phyloP scores from a whole-genome alignment of 2,329 filamentous ascomycete species.

The Fusarium equiseti region DNA sequence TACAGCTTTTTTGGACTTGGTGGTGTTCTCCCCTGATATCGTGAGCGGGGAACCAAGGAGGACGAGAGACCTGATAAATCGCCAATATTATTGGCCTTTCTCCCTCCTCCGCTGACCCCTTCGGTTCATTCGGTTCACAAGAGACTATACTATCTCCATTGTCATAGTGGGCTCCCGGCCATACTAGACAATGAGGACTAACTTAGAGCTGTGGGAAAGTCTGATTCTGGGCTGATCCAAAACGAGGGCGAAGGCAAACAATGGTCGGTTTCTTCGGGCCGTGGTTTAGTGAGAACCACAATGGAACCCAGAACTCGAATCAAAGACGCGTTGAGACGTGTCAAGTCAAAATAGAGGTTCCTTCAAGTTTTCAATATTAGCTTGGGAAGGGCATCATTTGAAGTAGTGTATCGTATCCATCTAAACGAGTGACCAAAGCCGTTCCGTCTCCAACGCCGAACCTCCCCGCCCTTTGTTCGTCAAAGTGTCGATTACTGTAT shows the following conservation, averaged over 20 bases:
- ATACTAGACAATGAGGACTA: conserved; percentile 23
- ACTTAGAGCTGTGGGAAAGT: conserved; percentile 21
- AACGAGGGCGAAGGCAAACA: conserved; percentile 15
- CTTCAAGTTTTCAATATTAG: conserved; percentile 15
- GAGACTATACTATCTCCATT: conserved; percentile 22
- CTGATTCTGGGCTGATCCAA: conserved; percentile 7
- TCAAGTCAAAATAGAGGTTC: conserved; percentile 22
- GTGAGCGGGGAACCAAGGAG: conserved; percentile 19
- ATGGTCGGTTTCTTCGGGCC: conserved; percentile 32
- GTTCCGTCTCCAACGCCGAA: conserved; percentile 50
- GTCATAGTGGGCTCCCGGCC: conserved; percentile 16
- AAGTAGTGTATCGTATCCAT: conserved; percentile 27
- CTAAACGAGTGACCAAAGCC: conserved; percentile 50
- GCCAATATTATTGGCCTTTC: conserved; percentile 40
- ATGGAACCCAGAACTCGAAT: not conserved
- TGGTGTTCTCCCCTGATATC: conserved; percentile 26
- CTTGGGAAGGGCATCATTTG: conserved; percentile 41
- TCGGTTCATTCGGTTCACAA: conserved; percentile 1
- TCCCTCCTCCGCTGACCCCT: conserved; percentile 29
- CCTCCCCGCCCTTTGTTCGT: conserved; percentile 28
- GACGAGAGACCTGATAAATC: conserved; percentile 35
- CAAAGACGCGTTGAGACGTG: conserved; percentile 27
- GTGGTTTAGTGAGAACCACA: conserved; percentile 16
- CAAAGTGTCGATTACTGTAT: conserved; percentile 44
- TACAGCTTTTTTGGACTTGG: not conserved